A percentile compares a stretch with the other conserved stretches of the same genome.
These are phyloP conservation scores for Acaromyces ingoldii DNA, from an alignment of 1,284 basidiomycete genomes.

Conservation along the genomic window DNA sequence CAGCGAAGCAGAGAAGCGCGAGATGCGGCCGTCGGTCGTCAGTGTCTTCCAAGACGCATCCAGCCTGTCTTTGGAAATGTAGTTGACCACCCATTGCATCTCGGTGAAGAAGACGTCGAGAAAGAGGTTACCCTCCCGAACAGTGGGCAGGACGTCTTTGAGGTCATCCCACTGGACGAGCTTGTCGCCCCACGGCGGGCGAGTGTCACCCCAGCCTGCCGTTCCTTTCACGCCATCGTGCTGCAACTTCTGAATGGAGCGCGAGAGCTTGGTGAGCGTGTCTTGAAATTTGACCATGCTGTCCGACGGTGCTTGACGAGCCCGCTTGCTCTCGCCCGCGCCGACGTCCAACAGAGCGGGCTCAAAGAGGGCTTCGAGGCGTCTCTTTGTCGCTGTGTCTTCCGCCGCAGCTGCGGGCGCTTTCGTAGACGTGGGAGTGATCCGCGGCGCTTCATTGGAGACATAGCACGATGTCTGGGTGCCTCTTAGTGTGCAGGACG, in stretches of 20 bases:
- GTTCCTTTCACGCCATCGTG: not conserved
- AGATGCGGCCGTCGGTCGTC: not conserved
- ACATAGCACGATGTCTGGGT: not conserved
- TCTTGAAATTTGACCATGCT: not conserved
- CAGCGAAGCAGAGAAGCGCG: not conserved
- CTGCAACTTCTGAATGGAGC: not conserved
- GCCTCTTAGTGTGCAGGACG: not conserved
- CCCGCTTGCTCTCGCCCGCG: not conserved
- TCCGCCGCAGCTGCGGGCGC: not conserved
- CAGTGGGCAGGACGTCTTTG: not conserved
- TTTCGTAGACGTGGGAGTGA: not conserved
- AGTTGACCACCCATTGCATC: not conserved
- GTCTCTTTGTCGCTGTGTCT: not conserved
- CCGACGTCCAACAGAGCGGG: not conserved
- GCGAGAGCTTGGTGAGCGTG: not conserved
- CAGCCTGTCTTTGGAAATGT: not conserved
- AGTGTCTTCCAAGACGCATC: not conserved
- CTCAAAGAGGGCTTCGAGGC: not conserved
- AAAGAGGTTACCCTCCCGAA: not conserved
- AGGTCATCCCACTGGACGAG: not conserved
- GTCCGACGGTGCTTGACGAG: not conserved
- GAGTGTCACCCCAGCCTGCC: not conserved
- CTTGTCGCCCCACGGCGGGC: not conserved
- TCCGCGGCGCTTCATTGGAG: not conserved
- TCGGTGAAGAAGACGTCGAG: constrained; percentile 5